These are phyloP conservation scores for Kregervanrija pseudodelftensis DNA, from an alignment of 805 yeast genomes.

Conservation along the genomic window DNA sequence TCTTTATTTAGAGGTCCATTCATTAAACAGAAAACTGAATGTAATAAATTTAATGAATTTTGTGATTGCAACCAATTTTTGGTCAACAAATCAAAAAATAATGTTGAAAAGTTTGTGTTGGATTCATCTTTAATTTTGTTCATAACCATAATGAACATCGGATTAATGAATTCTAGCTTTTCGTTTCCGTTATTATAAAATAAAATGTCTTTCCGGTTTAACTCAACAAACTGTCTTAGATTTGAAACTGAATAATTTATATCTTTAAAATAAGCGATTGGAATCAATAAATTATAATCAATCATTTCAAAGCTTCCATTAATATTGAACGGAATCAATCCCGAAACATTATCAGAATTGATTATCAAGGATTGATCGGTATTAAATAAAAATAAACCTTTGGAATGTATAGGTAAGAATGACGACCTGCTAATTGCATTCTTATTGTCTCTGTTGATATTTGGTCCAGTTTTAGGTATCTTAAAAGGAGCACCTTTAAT, in stretches of 20 bases:
- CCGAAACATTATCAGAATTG: conserved; percentile 17
- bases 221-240: no score
- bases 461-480: background rate
- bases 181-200: conserved; percentile 22
- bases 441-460: background rate
- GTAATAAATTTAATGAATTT: conserved; percentile 28
- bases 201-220: conserved; percentile 10
- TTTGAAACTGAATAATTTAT: background rate
- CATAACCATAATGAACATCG: conserved; percentile 34
- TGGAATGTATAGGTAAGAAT: conserved; percentile 29
- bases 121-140: conserved; percentile 16
- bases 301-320: conserved; percentile 29
- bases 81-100: conserved; percentile 37
- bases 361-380: conserved; percentile 16
- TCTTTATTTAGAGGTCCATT: conserved; percentile 14
- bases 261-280: conserved; percentile 20
- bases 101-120: conserved; percentile 10
- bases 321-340: conserved; percentile 33
- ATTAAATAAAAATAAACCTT: conserved; percentile 34
- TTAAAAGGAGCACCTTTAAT: conserved; percentile 7
- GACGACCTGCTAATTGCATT: conserved; percentile 1
- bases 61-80: conserved; percentile 31
- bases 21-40: conserved; percentile 38
- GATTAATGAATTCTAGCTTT: conserved; percentile 19
- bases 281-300: conserved; percentile 34